phyloP scores from a whole-genome alignment of 2,329 filamentous ascomycete species.

The Akanthomyces dipterigenus region DNA sequence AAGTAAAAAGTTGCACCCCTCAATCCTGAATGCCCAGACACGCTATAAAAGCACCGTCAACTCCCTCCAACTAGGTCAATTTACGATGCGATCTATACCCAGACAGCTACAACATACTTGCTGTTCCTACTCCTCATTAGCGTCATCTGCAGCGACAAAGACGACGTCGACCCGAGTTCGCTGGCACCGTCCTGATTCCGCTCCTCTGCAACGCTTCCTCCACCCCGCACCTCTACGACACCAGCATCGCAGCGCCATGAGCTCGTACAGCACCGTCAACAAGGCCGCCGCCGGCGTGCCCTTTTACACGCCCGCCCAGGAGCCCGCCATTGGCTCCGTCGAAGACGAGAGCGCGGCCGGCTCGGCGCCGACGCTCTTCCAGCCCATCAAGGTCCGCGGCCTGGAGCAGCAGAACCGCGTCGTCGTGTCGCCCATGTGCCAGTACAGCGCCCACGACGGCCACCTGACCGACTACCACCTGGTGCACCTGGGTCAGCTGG shows the following conservation, averaged over 20 bases:
- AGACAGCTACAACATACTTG: not conserved
- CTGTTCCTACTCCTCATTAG: not conserved
- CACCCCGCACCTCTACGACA: not conserved
- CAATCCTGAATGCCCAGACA: not conserved
- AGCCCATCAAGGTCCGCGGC: conserved; percentile 47
- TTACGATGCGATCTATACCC: not conserved
- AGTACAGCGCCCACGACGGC: conserved; percentile 51
- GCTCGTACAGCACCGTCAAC: conserved; percentile 19
- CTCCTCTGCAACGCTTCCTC: not conserved
- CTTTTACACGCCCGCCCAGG: conserved; percentile 49
- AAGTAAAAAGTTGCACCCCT: not conserved
- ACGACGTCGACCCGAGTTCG: not conserved
- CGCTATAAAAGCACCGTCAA: not conserved
- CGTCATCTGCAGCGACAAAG: not conserved
- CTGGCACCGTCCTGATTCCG: not conserved
- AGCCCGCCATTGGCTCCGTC: conserved; percentile 43
- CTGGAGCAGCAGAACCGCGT: conserved; percentile 51
- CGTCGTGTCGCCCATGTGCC: conserved; percentile 56
- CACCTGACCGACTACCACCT: conserved; percentile 77
- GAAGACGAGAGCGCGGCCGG: conserved; percentile 22
- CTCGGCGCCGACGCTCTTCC: conserved; percentile 47
- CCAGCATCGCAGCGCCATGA: not conserved
- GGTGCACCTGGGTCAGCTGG: conserved; percentile 73
- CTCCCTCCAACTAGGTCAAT: not conserved
- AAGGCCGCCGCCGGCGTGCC: conserved; percentile 38